Conservation (phyloP, 768 basidiomycete species). For the Tremella mesenterica region DNA sequence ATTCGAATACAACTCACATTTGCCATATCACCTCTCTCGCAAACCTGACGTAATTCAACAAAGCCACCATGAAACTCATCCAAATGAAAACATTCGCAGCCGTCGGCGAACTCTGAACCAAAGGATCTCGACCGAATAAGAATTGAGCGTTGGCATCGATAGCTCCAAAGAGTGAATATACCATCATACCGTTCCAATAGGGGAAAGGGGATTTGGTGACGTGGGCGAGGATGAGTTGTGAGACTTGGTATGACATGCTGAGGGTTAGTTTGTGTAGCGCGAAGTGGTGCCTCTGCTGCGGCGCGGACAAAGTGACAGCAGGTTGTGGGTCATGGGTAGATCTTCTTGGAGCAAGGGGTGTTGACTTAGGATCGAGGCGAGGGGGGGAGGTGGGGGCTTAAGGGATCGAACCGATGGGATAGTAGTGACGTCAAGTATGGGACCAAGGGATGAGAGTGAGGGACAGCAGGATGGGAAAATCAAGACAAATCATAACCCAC, state of each 20-base stretch:
- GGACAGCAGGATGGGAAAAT: too few relatives aligned
- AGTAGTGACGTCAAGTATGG: too few relatives aligned
- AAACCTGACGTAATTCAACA: constrained; percentile 66
- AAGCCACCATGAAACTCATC: constrained; percentile 59
- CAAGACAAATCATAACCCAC: too few relatives aligned
- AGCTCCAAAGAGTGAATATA: constrained; percentile 67
- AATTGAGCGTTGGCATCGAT: constrained; percentile 70
- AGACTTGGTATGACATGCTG: constrained; percentile 58
- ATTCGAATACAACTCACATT: constrained; percentile 36
- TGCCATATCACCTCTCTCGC: constrained; percentile 65
- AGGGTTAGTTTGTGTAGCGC: not conserved
- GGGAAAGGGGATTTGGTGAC: constrained; percentile 78
- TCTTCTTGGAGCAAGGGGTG: too few relatives aligned
- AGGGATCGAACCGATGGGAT: too few relatives aligned
- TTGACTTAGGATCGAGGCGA: not conserved
- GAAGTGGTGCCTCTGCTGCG: too few relatives aligned
- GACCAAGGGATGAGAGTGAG: too few relatives aligned
- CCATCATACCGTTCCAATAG: constrained; percentile 75
- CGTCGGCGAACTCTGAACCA: constrained; percentile 62
- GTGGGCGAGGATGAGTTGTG: constrained; percentile 85
- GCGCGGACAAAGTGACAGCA: too few relatives aligned
- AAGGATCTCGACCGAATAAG: constrained; percentile 58
- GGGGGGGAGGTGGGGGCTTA: constrained; percentile 60
- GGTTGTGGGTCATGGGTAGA: too few relatives aligned
- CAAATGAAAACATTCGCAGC: constrained; percentile 65